These are phyloP conservation scores for Zea luxurians DNA, from an alignment of 176 grass and related monocot genomes.

Conservation along the genomic window DNA sequence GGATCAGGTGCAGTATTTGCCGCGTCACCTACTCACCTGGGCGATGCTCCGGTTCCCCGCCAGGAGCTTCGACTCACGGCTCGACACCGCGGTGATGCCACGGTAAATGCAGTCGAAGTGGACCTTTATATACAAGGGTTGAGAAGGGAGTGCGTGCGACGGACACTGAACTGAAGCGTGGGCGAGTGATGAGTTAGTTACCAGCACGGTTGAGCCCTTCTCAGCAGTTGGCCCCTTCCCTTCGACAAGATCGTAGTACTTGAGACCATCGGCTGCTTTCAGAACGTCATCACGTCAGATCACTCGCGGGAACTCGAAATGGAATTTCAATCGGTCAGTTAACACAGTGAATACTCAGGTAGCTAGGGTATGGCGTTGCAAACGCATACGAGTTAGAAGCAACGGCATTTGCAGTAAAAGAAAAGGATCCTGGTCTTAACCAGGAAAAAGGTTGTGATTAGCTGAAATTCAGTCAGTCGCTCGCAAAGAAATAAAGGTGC, in stretches of 20 bases:
- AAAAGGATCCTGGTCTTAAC: background rate
- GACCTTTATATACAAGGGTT: conserved; percentile 64
- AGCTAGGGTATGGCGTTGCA: background rate
- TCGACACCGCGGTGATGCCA: conserved; percentile 78
- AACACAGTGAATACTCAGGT: background rate
- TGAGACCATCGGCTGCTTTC: conserved; percentile 70
- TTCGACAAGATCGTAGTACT: conserved; percentile 88
- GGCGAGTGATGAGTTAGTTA: conserved; percentile 20
- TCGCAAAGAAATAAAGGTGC: background rate
- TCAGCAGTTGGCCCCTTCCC: conserved; percentile 67
- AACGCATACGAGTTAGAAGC: background rate
- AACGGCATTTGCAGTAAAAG: background rate
- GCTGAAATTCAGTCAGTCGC: background rate
- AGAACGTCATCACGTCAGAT: conserved; percentile 30
- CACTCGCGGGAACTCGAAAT: background rate
- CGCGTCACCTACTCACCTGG: conserved; percentile 84
- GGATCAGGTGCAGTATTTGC: background rate
- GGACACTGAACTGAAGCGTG: background rate
- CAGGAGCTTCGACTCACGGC: conserved; percentile 91
- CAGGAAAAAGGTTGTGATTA: background rate
- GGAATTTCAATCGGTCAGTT: background rate
- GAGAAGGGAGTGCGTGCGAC: background rate
- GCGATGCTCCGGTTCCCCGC: conserved; percentile 86
- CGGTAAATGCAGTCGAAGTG: conserved; percentile 92
- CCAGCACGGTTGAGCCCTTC: conserved; percentile 74